Evolutionary conservation across 179 eudicot genomes (phyloP), one percentile per base, ranked within the genome.

Genomic region (Corrigiola litoralis): DNA sequence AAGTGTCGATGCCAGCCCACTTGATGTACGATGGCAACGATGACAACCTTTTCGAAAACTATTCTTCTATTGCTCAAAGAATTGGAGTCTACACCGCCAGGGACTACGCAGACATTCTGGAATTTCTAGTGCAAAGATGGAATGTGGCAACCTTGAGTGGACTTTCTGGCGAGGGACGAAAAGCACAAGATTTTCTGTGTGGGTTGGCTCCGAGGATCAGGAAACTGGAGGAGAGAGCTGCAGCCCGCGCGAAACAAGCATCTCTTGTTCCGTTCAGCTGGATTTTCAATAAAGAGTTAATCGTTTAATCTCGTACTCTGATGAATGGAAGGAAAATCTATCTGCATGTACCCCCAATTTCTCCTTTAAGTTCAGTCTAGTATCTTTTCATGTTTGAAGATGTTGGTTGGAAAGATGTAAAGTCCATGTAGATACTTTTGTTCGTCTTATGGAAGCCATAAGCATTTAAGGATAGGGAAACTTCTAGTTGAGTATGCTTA

Each of bases 21-120:
- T 67, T 80, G 70, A 80, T 80, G 81, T 80, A 76, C 34, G 84
- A 80, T 63, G 84, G 84, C 1, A 20, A 41, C 0, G 84, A 80
- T 24, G 78, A 73, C 65, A 63, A 80, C 60, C 84, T 80, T 32
- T 80, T 80, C 6, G 81, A 80, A 17, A 50, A 76, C 76, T 80
- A 73, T 63, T 24, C 84, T 9, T 56, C 81, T 28, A 72, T 80
- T n/a, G 84, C 84, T 32, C 84, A 80, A 37, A 73, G 78, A 24
- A 61, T 80, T 20, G 84, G 84, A 44, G 84, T 80, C 54, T 80
- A 80, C 81, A 80, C 84, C 0, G 84, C 79, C 5, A 67, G 53
- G 59, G 84, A 80, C 62, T 80, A 80, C 24, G 84, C 84, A 14
- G 81, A 80, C 68, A 80, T 80, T 29, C 53, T 80, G 17, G 84